Conservation (phyloP, 306 rosid species). For the Senna tora region DNA sequence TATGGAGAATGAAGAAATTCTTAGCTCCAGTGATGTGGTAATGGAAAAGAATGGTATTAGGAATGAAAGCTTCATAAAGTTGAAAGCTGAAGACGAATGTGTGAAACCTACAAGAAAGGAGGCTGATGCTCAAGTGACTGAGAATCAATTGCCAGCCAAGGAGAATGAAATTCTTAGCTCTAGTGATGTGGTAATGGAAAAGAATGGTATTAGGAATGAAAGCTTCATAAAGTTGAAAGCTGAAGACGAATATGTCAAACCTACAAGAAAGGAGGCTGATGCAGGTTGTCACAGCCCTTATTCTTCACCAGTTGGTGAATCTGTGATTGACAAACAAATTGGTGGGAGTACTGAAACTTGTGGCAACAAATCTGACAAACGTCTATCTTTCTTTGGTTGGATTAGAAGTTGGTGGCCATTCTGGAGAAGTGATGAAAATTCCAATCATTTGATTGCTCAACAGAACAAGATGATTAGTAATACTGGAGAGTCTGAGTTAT, state of each 20-base stretch:
- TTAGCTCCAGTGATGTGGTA: conserved; percentile 38
- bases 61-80: conserved; percentile 35
- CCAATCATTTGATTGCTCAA: conserved; percentile 39
- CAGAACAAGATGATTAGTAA: conserved; percentile 35
- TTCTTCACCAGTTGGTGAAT: conserved; percentile 41
- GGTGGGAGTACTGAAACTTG: conserved; percentile 38
- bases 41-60: conserved; percentile 45
- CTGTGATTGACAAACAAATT: conserved; percentile 39
- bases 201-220: not conserved
- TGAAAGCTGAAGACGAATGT: conserved; percentile 41
- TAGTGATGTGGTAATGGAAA: conserved; percentile 27
- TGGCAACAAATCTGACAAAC: conserved; percentile 22
- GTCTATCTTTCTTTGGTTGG: conserved; percentile 47
- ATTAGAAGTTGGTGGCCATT: conserved; percentile 54
- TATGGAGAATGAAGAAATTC: conserved; percentile 27
- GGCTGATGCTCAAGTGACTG: conserved; percentile 41
- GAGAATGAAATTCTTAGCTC: conserved; percentile 34
- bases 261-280: conserved; percentile 46
- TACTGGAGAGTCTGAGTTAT: not conserved
- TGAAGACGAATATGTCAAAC: conserved; percentile 29
- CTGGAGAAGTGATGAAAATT: conserved; percentile 39
- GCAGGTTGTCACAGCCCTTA: conserved; percentile 36
- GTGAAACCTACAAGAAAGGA: too few relatives aligned
- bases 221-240: conserved; percentile 10
- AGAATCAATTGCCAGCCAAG: conserved; percentile 25